These are phyloP conservation scores for Lipomyces yamanashiensis DNA, from an alignment of 805 yeast genomes.

Conservation along the genomic window DNA sequence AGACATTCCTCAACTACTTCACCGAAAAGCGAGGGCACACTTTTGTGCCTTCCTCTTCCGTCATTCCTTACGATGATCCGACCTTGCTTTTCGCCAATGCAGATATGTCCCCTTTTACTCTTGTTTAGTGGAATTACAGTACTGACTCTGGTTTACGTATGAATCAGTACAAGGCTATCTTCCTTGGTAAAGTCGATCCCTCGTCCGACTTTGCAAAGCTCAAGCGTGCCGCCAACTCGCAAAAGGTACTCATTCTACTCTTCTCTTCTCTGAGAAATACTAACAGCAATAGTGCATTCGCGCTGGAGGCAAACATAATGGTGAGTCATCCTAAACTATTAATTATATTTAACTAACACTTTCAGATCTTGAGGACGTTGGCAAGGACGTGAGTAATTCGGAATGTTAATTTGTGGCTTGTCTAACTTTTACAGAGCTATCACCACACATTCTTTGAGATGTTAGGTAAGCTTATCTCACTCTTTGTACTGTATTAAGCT, in stretches of 20 bases:
- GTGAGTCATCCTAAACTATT: constrained; percentile 10
- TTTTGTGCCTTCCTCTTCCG: constrained; percentile 90
- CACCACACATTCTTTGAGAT: constrained; percentile 99
- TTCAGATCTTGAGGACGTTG: constrained; percentile 92
- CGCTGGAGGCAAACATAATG: constrained; percentile 96
- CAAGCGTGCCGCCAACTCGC: constrained; percentile 92
- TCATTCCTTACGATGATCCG: constrained; percentile 97
- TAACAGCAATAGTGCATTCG: constrained; percentile 67
- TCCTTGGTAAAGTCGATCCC: constrained; percentile 97
- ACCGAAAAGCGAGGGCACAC: constrained; percentile 66
- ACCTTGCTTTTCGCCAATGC: constrained; percentile 96
- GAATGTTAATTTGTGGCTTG: neutral
- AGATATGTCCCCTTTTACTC: constrained; percentile 51
- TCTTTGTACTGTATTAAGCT: neutral
- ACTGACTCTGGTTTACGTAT: constrained; percentile 48
- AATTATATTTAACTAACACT: neutral
- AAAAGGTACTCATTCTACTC: constrained; percentile 53
- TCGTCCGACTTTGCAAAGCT: constrained; percentile 80
- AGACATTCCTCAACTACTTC: constrained; percentile 84
- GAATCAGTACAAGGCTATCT: constrained; percentile 98
- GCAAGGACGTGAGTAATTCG: constrained; percentile 69
- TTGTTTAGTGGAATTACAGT: neutral
- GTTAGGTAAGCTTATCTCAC: constrained; percentile 68
- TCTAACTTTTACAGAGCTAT: constrained; percentile 49
- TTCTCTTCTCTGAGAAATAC: neutral